Evolutionary conservation across 2,329 filamentous ascomycete genomes (phyloP), one percentile per base, ranked within the genome.

Genomic region (Periconia digitata): DNA sequence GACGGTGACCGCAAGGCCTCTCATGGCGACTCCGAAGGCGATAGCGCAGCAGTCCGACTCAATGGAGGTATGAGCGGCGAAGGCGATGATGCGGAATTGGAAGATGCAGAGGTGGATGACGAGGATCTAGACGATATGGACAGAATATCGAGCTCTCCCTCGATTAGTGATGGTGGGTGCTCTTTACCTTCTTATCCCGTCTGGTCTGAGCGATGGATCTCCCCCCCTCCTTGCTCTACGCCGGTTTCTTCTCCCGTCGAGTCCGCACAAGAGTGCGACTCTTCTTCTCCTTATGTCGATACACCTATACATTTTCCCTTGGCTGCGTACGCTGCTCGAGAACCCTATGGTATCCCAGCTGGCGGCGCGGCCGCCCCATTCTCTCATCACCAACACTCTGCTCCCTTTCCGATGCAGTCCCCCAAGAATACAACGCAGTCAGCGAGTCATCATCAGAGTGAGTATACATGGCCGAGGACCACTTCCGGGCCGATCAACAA

Each of bases 121-220:
- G 87, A 89, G 60, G 82, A 89, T 62, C 76, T 91, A 70, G 91
- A 95, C 66, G 85, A 96, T 73, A 90, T 95, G 88, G 94, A 97
- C 77, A 94, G 94, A 74, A 96, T 99, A 59, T 97, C 92, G 64
- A 97, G 92, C 74, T 97, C 92, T 64, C 94, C 94, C 69, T 97
- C 92, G 63, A 99, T 99, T 74, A 91, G 95, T 79, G 92, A 97
- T 87, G 92, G 92, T 99, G 85, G 82, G 91, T 94, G 78, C 76
- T 74, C 72, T 74, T 64, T 71, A 58, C 66, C 68, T 67, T 67
- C 49, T 59, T 55, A 57, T 50, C 54, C 63, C 43, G 40, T 49
- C 42, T 77, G 75, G 74, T 73, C 74, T 55, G 53, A 56, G 46
- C 72, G 75, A 55, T 65, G 60, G 50, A 69, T 71, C 57, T 79